Conservation (phyloP, 2,329 filamentous ascomycete species). For the Epichloe hybrida region DNA sequence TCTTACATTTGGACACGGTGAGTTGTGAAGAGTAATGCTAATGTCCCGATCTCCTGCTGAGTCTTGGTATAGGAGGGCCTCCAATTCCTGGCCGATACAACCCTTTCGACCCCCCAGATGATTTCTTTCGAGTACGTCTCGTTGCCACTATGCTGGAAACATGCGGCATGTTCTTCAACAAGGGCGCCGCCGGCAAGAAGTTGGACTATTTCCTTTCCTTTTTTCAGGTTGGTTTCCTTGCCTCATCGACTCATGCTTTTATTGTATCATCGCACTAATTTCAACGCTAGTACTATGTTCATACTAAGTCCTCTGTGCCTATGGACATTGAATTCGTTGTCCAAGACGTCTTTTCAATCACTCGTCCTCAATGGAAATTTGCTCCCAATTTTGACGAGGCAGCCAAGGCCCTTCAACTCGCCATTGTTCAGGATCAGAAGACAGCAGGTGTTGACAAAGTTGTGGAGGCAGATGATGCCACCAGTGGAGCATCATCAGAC, state of each 20-base stretch:
- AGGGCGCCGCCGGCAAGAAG: constrained; percentile 93
- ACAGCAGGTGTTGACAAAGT: constrained; percentile 56
- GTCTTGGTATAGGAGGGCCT: constrained; percentile 45
- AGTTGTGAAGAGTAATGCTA: constrained; percentile 13
- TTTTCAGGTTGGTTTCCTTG: constrained; percentile 51
- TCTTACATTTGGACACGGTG: constrained; percentile 77
- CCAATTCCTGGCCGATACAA: constrained; percentile 67
- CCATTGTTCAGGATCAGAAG: constrained; percentile 84
- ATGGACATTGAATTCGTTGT: constrained; percentile 98
- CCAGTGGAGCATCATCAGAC: constrained; percentile 59
- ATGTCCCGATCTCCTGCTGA: background rate
- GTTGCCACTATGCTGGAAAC: constrained; percentile 85
- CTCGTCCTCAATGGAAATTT: constrained; percentile 87
- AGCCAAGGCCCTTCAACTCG: constrained; percentile 67
- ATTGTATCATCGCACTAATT: background rate
- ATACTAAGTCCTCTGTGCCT: constrained; percentile 75
- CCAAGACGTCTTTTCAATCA: constrained; percentile 76
- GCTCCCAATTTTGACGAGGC: constrained; percentile 72
- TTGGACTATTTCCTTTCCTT: constrained; percentile 95
- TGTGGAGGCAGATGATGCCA: constrained; percentile 58
- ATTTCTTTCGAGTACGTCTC: constrained; percentile 89
- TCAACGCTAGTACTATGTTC: constrained; percentile 66
- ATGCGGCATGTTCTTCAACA: constrained; percentile 90
- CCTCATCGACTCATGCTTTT: background rate
- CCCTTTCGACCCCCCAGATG: constrained; percentile 79